Conservation (phyloP, 208 protist genomes). For the Strigomonas culicis region DNA sequence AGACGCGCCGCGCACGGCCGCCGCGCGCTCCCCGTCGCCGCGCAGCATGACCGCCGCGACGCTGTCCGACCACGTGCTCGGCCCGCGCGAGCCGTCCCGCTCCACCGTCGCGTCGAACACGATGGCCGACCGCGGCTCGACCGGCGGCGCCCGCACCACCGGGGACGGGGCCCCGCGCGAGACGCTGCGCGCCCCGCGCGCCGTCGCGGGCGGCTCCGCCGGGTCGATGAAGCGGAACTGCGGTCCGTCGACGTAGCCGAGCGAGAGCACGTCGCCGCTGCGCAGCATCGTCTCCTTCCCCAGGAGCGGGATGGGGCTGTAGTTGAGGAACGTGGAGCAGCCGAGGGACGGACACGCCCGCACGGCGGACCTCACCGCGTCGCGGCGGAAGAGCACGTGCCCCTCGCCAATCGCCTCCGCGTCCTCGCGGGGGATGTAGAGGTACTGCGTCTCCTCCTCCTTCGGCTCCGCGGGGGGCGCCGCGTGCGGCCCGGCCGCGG, state of each 20-base stretch:
- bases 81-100: neutral
- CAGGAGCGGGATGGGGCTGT: slow-evolving; percentile 17
- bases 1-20: neutral
- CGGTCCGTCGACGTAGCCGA: slow-evolving; percentile 36
- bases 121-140: neutral
- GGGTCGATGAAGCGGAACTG: slow-evolving; percentile 74
- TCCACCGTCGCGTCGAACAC: neutral
- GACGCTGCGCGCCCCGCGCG: slow-evolving; percentile 16
- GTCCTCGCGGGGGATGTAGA: neutral
- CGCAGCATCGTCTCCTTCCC: slow-evolving; percentile 21
- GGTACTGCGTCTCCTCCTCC: neutral
- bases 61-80: slow-evolving; percentile 4
- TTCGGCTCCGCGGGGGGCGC: neutral
- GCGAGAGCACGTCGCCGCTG: slow-evolving; percentile 56
- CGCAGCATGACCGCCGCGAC: neutral
- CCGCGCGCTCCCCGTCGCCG: neutral
- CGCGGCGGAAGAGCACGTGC: neutral
- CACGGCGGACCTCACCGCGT: neutral
- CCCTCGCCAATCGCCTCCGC: slow-evolving; percentile 1
- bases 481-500: neutral
- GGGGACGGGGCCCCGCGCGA: neutral
- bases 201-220: slow-evolving; percentile 23
- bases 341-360: neutral
- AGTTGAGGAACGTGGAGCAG: slow-evolving; percentile 35
- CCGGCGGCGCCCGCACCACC: neutral